Conservation (phyloP, 176 grass and related monocot genomes). For the Phoenix dactylifera region DNA sequence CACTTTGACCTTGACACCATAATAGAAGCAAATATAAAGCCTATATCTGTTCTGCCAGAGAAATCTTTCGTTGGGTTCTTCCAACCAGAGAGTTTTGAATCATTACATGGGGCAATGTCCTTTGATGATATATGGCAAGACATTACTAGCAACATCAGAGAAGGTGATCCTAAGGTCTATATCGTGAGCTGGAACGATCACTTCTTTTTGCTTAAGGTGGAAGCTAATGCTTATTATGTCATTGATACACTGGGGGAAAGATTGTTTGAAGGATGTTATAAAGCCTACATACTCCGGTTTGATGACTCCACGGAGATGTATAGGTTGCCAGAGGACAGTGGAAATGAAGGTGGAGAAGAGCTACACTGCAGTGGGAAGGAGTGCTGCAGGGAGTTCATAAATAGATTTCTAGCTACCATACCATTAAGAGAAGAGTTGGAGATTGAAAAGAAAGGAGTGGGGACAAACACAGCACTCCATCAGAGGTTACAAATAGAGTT, state of each 20-base stretch:
- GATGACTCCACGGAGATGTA: conserved; percentile 71
- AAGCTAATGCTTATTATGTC: conserved; percentile 57
- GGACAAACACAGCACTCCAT: conserved; percentile 35
- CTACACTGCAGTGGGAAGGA: conserved; percentile 66
- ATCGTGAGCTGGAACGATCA: conserved; percentile 98
- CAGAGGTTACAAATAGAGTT: conserved; percentile 96
- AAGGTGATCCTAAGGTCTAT: conserved; percentile 35
- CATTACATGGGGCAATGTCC: conserved; percentile 66
- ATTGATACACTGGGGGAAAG: conserved; percentile 90
- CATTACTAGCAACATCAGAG: conserved; percentile 21
- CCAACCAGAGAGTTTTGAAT: conserved; percentile 84
- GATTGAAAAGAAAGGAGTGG: conserved; percentile 47
- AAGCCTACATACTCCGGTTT: conserved; percentile 83
- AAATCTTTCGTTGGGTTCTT: conserved; percentile 89
- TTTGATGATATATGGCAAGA: conserved; percentile 87
- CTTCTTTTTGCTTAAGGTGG: conserved; percentile 89
- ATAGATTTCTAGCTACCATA: conserved; percentile 80
- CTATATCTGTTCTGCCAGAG: conserved; percentile 55
- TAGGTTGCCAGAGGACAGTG: conserved; percentile 9
- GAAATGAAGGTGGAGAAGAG: conserved; percentile 15
- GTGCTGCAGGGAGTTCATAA: conserved; percentile 95
- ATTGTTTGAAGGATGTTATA: conserved; percentile 77
- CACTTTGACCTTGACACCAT: conserved; percentile 96
- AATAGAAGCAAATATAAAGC: conserved; percentile 39
- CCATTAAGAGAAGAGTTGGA: conserved; percentile 88